These are phyloP conservation scores for Ophiocordyceps sinensis DNA, from an alignment of 2,329 filamentous ascomycete genomes.

Conservation along the genomic window DNA sequence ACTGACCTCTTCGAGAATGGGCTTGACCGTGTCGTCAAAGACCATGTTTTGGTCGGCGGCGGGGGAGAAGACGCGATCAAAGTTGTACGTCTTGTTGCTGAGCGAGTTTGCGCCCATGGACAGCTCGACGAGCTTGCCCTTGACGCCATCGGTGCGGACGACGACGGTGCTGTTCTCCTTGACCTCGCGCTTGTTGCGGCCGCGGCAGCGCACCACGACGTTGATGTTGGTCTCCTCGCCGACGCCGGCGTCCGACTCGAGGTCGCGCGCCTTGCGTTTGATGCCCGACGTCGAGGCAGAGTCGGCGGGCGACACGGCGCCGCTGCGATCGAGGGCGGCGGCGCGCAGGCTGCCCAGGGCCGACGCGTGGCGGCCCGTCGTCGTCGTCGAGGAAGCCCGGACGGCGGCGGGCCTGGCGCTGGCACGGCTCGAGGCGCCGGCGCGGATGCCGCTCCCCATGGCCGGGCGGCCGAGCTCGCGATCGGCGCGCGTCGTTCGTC, in stretches of 20 bases:
- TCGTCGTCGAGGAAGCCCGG: slow-evolving; percentile 3
- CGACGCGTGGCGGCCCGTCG: slow-evolving; percentile 10
- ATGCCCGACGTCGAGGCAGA: slow-evolving; percentile 45
- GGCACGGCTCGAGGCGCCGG: slow-evolving; percentile 10
- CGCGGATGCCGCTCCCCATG: slow-evolving; percentile 16
- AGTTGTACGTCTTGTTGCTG: slow-evolving; percentile 92
- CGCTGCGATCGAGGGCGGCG: slow-evolving; percentile 10
- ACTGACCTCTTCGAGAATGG: slow-evolving; percentile 79
- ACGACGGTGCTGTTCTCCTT: slow-evolving; percentile 91
- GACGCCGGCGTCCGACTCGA: slow-evolving; percentile 46
- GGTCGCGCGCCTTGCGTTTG: slow-evolving; percentile 82
- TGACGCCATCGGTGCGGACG: slow-evolving; percentile 74
- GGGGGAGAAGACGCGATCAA: slow-evolving; percentile 92
- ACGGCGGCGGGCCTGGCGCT: slow-evolving; percentile 10
- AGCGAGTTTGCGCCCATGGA: slow-evolving; percentile 87
- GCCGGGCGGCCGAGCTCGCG: slow-evolving; percentile 20
- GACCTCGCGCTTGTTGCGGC: slow-evolving; percentile 83
- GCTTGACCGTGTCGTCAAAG: slow-evolving; percentile 88
- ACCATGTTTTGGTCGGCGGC: slow-evolving; percentile 89
- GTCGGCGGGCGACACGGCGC: slow-evolving; percentile 54
- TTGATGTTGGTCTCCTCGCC: slow-evolving; percentile 91
- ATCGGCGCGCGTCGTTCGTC: slow-evolving; percentile 22
- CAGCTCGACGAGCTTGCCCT: slow-evolving; percentile 69
- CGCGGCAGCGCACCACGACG: slow-evolving; percentile 88
- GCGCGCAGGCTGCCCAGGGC: slow-evolving; percentile 6